Base-by-base conservation (phyloP, 2,329 filamentous ascomycete genomes). In the Davidsoniella eucalypti region DNA sequence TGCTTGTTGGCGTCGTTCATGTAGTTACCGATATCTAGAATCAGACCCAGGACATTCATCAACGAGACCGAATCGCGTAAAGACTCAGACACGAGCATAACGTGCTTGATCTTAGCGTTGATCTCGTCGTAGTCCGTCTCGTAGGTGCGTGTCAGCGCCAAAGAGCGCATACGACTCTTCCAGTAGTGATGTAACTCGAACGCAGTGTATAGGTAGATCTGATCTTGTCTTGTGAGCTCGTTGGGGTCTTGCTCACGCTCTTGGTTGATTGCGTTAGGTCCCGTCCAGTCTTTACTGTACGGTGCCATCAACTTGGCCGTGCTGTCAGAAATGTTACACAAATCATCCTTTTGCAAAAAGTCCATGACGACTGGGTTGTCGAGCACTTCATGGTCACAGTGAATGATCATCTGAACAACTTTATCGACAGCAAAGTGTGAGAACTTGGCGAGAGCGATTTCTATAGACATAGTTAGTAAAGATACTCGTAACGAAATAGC, bases 1-100 rank as follows among this genome's bases (percentile, higher is more conserved):
- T 96, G 92, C 69, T 98, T 98, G 68, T 95, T 96, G 50, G 88
- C 83, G 62, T 96, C 92, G 70, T 98, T 98, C 92, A 98, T 98
- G 73, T 94, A 98, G 66, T 98, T 98, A 65, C 92, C 92, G 61
- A 98, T 94, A 64, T 95, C 90, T 59, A 98, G 71, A 65, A 98
- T 98, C 55, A 96, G 74, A 53, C 90, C 88, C 51, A 98, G 77
- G 44, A 98, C 87, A 57, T 94, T 95, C 82, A 96, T 94, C 59
- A 98, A 69, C 23, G 87, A 84, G 23, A 94, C 87, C 1, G 88
- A 95, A 61, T 94, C 87, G 44, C 90, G 78, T 50, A 98, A 69
- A 8, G 87, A 84, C 66, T 96, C 90, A 4, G 88, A 90, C 7
- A 94, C 87, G 26, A 70, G 69, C 36, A 93, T 84, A n/a, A 98